Conservation (phyloP, 2,329 filamentous ascomycete species). For the Alternaria triticimaculans region DNA sequence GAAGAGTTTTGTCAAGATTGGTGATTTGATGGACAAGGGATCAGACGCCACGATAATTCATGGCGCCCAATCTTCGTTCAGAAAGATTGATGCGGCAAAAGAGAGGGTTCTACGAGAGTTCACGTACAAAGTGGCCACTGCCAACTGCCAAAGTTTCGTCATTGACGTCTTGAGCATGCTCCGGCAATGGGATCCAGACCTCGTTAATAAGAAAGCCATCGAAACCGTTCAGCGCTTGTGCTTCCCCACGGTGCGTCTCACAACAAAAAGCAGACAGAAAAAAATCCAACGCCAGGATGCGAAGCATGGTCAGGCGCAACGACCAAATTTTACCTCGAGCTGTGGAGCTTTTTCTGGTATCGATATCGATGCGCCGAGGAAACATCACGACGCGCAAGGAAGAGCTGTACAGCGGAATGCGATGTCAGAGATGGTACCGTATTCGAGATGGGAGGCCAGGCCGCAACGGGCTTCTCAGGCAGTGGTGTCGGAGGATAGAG, state of each 20-base stretch:
- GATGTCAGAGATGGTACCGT: not conserved
- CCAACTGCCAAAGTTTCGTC: not conserved
- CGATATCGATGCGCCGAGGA: not conserved
- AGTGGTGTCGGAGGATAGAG: not conserved
- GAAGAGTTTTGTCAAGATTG: not conserved
- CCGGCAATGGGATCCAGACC: not conserved
- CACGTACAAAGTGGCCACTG: not conserved
- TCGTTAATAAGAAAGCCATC: not conserved
- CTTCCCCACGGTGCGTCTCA: not conserved
- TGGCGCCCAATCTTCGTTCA: not conserved
- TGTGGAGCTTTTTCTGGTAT: not conserved
- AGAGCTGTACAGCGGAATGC: not conserved
- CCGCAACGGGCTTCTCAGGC: not conserved
- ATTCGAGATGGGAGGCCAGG: not conserved
- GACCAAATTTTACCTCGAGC: not conserved
- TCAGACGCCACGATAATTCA: not conserved
- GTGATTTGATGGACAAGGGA: not conserved
- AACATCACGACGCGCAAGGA: not conserved
- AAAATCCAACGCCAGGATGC: not conserved
- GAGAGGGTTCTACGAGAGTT: not conserved
- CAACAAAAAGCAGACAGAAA: not conserved
- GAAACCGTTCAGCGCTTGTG: not conserved
- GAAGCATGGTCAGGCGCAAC: not conserved
- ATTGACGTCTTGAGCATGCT: not conserved
- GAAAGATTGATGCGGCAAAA: not conserved